phyloP scores from a whole-genome alignment of 1,284 basidiomycete genomes.

The Cryptococcus sp. region DNA sequence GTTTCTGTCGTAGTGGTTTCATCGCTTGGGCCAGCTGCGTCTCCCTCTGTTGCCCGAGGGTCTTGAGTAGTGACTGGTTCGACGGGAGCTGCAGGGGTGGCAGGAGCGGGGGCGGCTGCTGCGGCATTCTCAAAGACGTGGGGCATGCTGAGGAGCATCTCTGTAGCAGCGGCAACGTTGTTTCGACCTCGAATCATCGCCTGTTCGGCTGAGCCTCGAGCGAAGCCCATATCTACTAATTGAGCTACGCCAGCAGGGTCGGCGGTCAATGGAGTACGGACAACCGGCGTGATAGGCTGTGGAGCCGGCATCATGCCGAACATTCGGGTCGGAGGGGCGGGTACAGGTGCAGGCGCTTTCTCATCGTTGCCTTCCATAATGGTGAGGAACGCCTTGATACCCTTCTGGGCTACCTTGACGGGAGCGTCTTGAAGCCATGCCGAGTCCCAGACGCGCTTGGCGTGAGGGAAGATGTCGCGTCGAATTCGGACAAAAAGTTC shows the following conservation, averaged over 20 bases:
- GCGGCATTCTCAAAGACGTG: slow-evolving; percentile 57
- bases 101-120: slow-evolving; percentile 4
- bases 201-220: slow-evolving; percentile 72
- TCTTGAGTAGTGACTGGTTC: not conserved
- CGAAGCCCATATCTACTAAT: slow-evolving; percentile 95
- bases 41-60: not conserved
- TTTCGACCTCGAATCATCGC: slow-evolving; percentile 81
- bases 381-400: slow-evolving; percentile 74
- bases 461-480: slow-evolving; percentile 62
- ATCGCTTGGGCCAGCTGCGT: not conserved
- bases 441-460: slow-evolving; percentile 73
- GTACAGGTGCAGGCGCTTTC: slow-evolving; percentile 41
- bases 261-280: slow-evolving; percentile 47
- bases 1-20: not conserved
- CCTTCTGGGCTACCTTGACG: slow-evolving; percentile 64
- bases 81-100: slow-evolving; percentile 1
- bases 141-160: slow-evolving; percentile 77
- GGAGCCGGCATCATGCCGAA: too few species aligned
- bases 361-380: slow-evolving; percentile 79
- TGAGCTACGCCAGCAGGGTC: slow-evolving; percentile 74
- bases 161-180: slow-evolving; percentile 84
- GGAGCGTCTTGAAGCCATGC: slow-evolving; percentile 75
- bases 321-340: not conserved
- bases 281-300: slow-evolving; percentile 5
- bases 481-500: slow-evolving; percentile 82